These are phyloP conservation scores for Cryptosporidium ubiquitum DNA, from an alignment of 169 alveolate species.

Conservation along the genomic window DNA sequence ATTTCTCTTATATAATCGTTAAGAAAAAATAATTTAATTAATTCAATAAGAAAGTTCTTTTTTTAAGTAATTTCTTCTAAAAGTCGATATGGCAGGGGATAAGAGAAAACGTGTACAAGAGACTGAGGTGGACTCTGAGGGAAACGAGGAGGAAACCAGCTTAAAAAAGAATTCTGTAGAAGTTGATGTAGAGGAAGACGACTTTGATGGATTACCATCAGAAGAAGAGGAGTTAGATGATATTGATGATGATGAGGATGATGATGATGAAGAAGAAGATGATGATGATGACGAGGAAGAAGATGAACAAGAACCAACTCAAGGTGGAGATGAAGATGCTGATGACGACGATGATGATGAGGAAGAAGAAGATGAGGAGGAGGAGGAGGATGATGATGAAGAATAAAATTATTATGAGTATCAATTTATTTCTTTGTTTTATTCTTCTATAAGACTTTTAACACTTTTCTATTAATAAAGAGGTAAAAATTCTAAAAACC, in stretches of 20 bases:
- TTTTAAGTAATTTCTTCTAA: slow-evolving; percentile 2
- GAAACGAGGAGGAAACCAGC: slow-evolving; percentile 42
- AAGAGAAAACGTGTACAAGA: slow-evolving; percentile 72
- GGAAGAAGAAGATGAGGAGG: slow-evolving; percentile 65
- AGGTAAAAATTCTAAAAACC: not conserved
- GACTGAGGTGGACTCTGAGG: slow-evolving; percentile 58
- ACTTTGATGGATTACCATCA: slow-evolving; percentile 70
- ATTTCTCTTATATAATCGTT: not conserved
- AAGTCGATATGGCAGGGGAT: slow-evolving; percentile 66
- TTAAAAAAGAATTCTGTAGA: slow-evolving; percentile 50
- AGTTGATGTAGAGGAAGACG: slow-evolving; percentile 49
- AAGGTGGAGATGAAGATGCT: slow-evolving; percentile 54
- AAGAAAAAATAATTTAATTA: not conserved
- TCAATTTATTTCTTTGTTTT: not conserved
- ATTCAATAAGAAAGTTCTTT: not conserved
- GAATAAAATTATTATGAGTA: not conserved
- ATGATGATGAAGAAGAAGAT: slow-evolving; percentile 52
- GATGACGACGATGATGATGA: slow-evolving; percentile 70
- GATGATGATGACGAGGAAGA: slow-evolving; percentile 67
- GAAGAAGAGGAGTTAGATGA: slow-evolving; percentile 71
- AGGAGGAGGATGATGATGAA: slow-evolving; percentile 65
- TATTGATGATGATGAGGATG: slow-evolving; percentile 66
- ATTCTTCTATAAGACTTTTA: not conserved
- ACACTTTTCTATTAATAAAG: not conserved
- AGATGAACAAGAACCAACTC: slow-evolving; percentile 66